Evolutionary conservation across 225 moss, liverwort and hornwort species (phyloP).

Genomic region (Lunularia cruciata): DNA sequence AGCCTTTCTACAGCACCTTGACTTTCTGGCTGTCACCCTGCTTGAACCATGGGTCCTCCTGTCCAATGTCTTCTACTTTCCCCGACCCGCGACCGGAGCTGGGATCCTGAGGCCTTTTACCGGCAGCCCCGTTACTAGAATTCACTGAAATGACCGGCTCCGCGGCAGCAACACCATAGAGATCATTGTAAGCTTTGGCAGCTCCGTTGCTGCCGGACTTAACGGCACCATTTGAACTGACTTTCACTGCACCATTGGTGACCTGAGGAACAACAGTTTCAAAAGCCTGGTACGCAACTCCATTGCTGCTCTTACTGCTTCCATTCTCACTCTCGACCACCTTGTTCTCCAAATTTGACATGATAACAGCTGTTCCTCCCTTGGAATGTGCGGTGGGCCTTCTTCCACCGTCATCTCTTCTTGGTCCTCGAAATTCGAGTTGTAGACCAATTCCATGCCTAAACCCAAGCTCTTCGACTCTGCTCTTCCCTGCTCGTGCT

Average conservation of each 20-base stretch:
- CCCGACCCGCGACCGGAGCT: conserved; percentile 17
- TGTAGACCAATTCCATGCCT: conserved; percentile 17
- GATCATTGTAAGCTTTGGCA: background rate
- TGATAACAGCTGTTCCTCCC: conserved; percentile 1
- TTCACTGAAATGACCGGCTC: conserved; percentile 5
- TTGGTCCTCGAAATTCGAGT: conserved; percentile 5
- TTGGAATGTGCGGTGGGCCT: conserved; percentile 20
- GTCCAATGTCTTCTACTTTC: conserved; percentile 68
- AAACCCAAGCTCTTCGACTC: conserved; percentile 23
- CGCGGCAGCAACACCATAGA: background rate
- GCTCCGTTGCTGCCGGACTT: conserved; percentile 31
- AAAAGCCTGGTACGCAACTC: conserved; percentile 28
- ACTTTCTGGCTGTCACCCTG: conserved; percentile 22
- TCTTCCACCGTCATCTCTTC: background rate
- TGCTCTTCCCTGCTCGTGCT: conserved; percentile 13
- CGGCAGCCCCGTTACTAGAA: conserved; percentile 19
- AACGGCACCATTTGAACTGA: conserved; percentile 30
- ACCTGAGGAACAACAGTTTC: conserved; percentile 1
- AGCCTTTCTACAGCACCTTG: no score
- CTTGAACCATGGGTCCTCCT: conserved; percentile 98
- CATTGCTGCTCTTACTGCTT: conserved; percentile 23
- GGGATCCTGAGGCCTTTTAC: background rate
- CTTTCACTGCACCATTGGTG: conserved; percentile 21
- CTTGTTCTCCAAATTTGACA: conserved; percentile 15
- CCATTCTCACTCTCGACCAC: conserved; percentile 37